phyloP scores from a whole-genome alignment of 768 basidiomycete genomes.

The Suillus variegatus region DNA sequence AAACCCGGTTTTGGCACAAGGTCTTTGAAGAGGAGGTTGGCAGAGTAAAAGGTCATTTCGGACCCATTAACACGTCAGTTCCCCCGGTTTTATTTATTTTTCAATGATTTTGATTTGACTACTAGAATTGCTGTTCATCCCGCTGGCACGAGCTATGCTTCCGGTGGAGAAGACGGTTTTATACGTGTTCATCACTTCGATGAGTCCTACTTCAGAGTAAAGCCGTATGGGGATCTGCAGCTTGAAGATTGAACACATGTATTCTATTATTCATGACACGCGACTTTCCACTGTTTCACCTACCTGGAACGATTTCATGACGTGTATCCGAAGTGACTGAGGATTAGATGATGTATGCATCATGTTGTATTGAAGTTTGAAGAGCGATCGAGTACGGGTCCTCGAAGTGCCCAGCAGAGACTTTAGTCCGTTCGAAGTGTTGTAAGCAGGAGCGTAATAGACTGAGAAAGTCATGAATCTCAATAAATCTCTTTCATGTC shows the following conservation, averaged over 20 bases:
- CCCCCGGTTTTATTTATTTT: neutral
- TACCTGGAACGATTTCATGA: neutral
- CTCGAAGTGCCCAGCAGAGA: neutral
- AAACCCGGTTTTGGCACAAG: constrained; percentile 98
- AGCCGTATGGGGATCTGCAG: constrained; percentile 91
- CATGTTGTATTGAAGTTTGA: neutral
- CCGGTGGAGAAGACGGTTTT: constrained; percentile 96
- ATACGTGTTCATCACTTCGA: constrained; percentile 92
- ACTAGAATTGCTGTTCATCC: constrained; percentile 91
- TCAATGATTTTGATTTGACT: constrained; percentile 4
- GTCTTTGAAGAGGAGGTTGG: constrained; percentile 97
- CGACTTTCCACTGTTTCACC: neutral
- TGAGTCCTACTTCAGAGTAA: constrained; percentile 89
- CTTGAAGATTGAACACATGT: constrained; percentile 50
- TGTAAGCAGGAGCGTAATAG: neutral
- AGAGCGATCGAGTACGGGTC: neutral
- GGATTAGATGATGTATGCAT: neutral
- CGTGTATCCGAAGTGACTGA: neutral
- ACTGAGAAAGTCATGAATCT: neutral
- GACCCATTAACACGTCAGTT: constrained; percentile 92
- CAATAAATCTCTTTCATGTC: neutral
- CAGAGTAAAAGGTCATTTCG: constrained; percentile 96
- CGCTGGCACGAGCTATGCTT: constrained; percentile 83
- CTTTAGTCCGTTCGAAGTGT: neutral
- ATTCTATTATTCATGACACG: constrained; percentile 10